Conservation (phyloP, 352 stramenopile genomes). For the Globisporangium recalcitrans region DNA sequence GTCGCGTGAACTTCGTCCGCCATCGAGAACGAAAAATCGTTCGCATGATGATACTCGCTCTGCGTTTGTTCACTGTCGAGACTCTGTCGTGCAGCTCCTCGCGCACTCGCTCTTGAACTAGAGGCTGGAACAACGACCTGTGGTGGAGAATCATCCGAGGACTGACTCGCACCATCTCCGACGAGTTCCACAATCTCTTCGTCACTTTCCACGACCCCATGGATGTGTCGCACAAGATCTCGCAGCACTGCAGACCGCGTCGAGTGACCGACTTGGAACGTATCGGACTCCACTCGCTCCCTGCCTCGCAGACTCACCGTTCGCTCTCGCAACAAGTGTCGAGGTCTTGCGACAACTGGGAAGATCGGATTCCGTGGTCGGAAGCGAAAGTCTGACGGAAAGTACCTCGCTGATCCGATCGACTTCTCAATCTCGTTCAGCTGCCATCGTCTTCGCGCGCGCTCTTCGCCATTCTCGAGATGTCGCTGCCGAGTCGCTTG, state of each 20-base stretch:
- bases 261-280: slow-evolving; percentile 35
- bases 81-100: background rate
- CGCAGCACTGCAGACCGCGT: slow-evolving; percentile 40
- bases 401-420: slow-evolving; percentile 44
- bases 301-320: slow-evolving; percentile 3
- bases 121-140: background rate
- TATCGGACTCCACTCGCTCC: slow-evolving; percentile 17
- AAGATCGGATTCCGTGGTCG: slow-evolving; percentile 30
- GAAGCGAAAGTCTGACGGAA: slow-evolving; percentile 29
- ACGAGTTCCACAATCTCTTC: slow-evolving; percentile 10
- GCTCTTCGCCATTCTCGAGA: slow-evolving; percentile 3
- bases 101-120: no score
- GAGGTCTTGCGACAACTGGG: slow-evolving; percentile 35
- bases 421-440: slow-evolving; percentile 61
- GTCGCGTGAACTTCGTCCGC: background rate
- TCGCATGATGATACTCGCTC: background rate
- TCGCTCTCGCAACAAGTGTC: slow-evolving; percentile 34
- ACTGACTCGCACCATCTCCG: slow-evolving; percentile 1
- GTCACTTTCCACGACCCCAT: slow-evolving; percentile 32
- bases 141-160: background rate
- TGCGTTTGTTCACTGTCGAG: background rate
- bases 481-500: slow-evolving; percentile 10
- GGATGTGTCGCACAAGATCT: slow-evolving; percentile 43
- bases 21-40: slow-evolving; percentile 13
- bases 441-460: slow-evolving; percentile 32